phyloP scores from a whole-genome alignment of 345 rosid genomes.

The Garcia nutans region DNA sequence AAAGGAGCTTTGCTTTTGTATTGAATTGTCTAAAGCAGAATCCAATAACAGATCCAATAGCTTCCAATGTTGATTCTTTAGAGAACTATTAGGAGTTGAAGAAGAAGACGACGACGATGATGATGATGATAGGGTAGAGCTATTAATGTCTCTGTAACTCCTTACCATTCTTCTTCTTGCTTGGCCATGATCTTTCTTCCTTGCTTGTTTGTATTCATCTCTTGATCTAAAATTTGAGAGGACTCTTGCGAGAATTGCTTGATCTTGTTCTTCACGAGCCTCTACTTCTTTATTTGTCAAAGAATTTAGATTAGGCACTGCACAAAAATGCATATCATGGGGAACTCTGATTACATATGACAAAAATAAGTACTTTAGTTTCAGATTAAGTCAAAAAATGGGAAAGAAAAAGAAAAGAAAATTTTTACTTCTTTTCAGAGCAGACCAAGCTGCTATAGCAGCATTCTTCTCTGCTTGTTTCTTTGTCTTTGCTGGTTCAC shows the following conservation, averaged over 20 bases:
- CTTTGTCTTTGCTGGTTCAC: conserved; percentile 70
- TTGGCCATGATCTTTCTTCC: conserved; percentile 46
- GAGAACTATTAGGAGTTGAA: conserved; percentile 23
- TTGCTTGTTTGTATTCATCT: conserved; percentile 39
- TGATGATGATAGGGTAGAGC: conserved; percentile 22
- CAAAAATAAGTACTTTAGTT: neutral
- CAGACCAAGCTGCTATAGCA: conserved; percentile 73
- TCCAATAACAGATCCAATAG: conserved; percentile 46
- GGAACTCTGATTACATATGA: too few species aligned
- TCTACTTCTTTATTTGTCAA: conserved; percentile 33
- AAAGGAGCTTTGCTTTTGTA: conserved; percentile 39
- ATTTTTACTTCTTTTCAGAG: conserved; percentile 57
- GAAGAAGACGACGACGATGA: conserved; percentile 26
- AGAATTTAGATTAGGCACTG: conserved; percentile 51
- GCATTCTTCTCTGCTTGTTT: conserved; percentile 86
- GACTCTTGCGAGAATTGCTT: conserved; percentile 49
- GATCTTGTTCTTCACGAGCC: conserved; percentile 50
- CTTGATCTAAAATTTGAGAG: conserved; percentile 53
- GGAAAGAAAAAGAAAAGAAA: neutral
- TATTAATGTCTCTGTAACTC: conserved; percentile 20
- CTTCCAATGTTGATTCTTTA: conserved; percentile 41
- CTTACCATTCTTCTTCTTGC: conserved; percentile 48
- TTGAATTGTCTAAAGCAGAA: conserved; percentile 31
- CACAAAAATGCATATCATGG: conserved; percentile 5
- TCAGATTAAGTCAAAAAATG: neutral